Conservation (phyloP, 345 rosid species). For the Cardamine resedifolia region DNA sequence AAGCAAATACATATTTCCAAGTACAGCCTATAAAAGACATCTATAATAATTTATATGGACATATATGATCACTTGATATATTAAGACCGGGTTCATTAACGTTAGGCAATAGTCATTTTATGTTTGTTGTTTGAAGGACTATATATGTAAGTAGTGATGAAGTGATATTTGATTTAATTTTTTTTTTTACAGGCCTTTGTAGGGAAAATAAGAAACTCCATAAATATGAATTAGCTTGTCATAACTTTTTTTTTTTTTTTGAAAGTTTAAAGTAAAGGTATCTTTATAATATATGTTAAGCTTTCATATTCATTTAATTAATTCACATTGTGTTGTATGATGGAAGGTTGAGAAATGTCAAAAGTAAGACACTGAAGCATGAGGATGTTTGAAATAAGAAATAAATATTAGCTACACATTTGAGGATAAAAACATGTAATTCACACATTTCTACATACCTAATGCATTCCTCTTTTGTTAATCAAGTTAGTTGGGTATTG, state of each 20-base stretch:
- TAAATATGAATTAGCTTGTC: no score
- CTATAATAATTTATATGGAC: no score
- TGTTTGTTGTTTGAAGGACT: no score
- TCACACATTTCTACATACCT: constrained; percentile 12
- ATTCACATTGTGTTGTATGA: constrained; percentile 2
- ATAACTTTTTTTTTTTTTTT: no score
- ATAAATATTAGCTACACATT: constrained; percentile 4
- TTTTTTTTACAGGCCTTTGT: no score
- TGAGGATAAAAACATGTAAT: constrained; percentile 10
- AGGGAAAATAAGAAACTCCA: no score
- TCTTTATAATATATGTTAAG: not conserved
- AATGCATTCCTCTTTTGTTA: constrained; percentile 34
- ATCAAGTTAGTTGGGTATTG: constrained; percentile 16
- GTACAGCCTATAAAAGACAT: not conserved
- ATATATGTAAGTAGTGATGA: no score
- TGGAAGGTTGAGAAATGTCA: constrained; percentile 18
- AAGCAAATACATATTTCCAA: not conserved
- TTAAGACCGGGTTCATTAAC: no score
- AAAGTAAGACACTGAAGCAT: constrained; percentile 22
- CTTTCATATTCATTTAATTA: constrained; percentile 18
- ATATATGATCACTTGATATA: no score
- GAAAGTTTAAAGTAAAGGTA: not conserved
- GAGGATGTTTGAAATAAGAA: not conserved
- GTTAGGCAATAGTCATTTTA: no score
- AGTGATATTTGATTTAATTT: no score